Evolutionary conservation across 805 yeast species (phyloP).

Genomic region (Crinitomyces ghanaensis): DNA sequence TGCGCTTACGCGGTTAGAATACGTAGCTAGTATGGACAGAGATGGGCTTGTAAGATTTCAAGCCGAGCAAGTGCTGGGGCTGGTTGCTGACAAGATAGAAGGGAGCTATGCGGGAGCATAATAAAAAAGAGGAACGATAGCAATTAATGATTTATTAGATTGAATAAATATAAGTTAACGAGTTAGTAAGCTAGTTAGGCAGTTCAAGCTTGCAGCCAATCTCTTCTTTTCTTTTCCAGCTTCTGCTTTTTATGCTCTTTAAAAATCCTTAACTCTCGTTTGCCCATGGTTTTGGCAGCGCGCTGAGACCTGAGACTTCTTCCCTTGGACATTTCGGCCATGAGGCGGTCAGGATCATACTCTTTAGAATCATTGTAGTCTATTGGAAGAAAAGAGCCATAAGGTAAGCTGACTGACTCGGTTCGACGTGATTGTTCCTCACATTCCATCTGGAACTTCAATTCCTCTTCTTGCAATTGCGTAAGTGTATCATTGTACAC

Average conservation of each 20-base stretch:
- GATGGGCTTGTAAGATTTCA: slow-evolving; percentile 26
- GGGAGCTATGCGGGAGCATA: neutral
- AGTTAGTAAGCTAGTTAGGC: neutral
- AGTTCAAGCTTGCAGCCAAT: slow-evolving; percentile 2
- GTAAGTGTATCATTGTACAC: slow-evolving; percentile 6
- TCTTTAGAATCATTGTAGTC: too few relatives aligned
- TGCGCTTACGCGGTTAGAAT: slow-evolving; percentile 14
- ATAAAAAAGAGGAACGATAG: neutral
- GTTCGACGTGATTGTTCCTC: too few relatives aligned
- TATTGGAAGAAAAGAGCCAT: too few relatives aligned
- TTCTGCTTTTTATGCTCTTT: slow-evolving; percentile 13
- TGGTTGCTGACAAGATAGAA: slow-evolving; percentile 3
- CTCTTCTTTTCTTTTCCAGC: slow-evolving; percentile 13
- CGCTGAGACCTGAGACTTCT: slow-evolving; percentile 15
- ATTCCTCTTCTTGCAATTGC: slow-evolving; percentile 3
- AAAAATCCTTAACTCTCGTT: slow-evolving; percentile 16
- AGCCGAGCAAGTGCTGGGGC: slow-evolving; percentile 12
- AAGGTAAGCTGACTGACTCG: too few relatives aligned
- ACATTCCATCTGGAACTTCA: too few relatives aligned
- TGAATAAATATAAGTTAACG: neutral
- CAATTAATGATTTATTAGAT: neutral
- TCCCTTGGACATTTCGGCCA: slow-evolving; percentile 10
- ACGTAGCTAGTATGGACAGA: slow-evolving; percentile 16
- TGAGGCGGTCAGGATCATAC: slow-evolving; percentile 5
- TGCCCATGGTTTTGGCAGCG: slow-evolving; percentile 11